Conservation (phyloP, 208 protist species). For the Trypanosoma boissoni region DNA sequence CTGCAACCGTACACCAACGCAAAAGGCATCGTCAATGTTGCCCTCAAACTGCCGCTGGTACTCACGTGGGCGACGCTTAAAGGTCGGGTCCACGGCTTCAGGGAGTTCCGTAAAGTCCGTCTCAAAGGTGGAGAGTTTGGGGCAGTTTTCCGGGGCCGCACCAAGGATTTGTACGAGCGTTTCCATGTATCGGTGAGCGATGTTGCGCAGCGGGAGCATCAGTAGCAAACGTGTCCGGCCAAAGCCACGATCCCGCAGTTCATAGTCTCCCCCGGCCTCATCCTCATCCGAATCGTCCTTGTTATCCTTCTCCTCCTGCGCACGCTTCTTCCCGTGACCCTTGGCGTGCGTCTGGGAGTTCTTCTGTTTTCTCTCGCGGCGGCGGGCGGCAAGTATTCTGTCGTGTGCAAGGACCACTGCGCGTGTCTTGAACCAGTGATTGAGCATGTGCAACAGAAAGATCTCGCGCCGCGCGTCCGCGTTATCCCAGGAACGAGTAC, state of each 20-base stretch:
- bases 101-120: constrained; percentile 87
- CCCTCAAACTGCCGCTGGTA: constrained; percentile 93
- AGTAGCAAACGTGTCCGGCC: constrained; percentile 91
- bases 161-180: constrained; percentile 75
- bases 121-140: constrained; percentile 77
- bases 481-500: constrained; percentile 73
- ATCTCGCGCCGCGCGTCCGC: constrained; percentile 65
- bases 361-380: constrained; percentile 14
- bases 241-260: constrained; percentile 94
- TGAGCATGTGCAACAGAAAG: constrained; percentile 65
- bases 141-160: constrained; percentile 54
- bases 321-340: constrained; percentile 7
- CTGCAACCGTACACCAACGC: constrained; percentile 86
- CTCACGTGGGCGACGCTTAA: constrained; percentile 79
- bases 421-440: constrained; percentile 88
- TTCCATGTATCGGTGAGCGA: constrained; percentile 85
- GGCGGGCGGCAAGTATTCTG: constrained; percentile 38
- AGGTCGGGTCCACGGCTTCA: constrained; percentile 84
- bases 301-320: not conserved
- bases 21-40: constrained; percentile 96
- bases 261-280: constrained; percentile 44
- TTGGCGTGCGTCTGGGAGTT: not conserved
- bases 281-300: constrained; percentile 27
- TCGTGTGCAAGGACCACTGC: constrained; percentile 74
- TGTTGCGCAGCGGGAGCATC: constrained; percentile 92